Percentiles rank a stretch among this genome's conserved stretches.
These are phyloP conservation scores for Euphorbia schlechtendalii DNA, from an alignment of 441 rosid genomes.

Conservation along the genomic window DNA sequence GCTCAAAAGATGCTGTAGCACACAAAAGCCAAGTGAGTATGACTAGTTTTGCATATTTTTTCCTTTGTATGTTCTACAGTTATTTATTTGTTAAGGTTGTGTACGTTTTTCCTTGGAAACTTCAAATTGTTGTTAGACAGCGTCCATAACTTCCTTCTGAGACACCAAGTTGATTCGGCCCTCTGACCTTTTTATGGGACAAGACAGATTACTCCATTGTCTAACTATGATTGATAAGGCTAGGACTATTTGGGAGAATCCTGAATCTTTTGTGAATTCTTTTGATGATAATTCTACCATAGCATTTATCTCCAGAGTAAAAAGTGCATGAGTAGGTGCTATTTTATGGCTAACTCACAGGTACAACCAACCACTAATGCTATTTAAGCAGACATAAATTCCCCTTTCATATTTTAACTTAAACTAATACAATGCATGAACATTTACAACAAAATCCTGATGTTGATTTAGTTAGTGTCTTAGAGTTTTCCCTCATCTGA, in stretches of 20 bases:
- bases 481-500: not conserved
- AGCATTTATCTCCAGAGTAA: not conserved
- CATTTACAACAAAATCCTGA: not conserved
- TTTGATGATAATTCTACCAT: not conserved
- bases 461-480: not conserved
- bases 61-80: constrained; percentile 1
- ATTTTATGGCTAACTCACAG: not conserved
- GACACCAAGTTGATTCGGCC: not conserved
- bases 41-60: constrained; percentile 10
- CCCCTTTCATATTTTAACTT: not conserved
- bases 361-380: not conserved
- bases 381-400: too few species aligned
- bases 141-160: not conserved
- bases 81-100: not conserved
- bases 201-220: not conserved
- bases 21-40: constrained; percentile 50
- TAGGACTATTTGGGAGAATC: not conserved
- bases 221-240: not conserved
- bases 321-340: not conserved
- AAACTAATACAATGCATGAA: not conserved
- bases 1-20: constrained; percentile 48
- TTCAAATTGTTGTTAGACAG: not conserved
- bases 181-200: not conserved
- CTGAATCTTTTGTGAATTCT: not conserved
- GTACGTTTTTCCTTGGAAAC: not conserved